Base-by-base conservation (phyloP, 2,329 filamentous ascomycete species). In the Phaeosphaeria sp. region DNA sequence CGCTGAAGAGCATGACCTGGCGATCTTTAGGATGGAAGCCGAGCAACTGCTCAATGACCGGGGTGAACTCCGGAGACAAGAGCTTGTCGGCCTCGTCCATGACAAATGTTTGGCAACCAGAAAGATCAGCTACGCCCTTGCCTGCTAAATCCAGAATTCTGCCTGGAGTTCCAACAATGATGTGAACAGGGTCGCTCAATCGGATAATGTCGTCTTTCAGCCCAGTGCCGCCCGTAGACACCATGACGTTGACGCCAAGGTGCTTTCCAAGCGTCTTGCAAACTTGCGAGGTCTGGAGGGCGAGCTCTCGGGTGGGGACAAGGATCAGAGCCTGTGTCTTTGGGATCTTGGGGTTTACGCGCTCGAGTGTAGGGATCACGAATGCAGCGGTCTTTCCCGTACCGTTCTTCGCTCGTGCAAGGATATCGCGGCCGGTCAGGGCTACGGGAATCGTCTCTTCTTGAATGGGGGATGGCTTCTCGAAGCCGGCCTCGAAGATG, bases 1-100 rank as follows among this genome's bases (percentile, higher is more conserved):
- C 96, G 69, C 92, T 97, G 83, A 99, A 99, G 60, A 99, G 89
- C 95, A 99, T 99, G 73, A 99, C 93, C 80, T 99, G 95, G 57
- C 95, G 91, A 75, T 99, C 94, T 78, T 95, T 97, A 63, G 95
- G 94, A 77, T 97, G 94, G 80, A 97, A 97, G 64, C 91, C 90
- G 49, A 99, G 85, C 21, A 99, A 85, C 77, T 99, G 93, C 79
- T 99, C 96, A 67, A 99, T 97, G 63, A 97, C 93, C 24, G 94
- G 93, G 6, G 95, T 99, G 76, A 99, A 99, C 77, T 99, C 95
- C 58, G 92, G 88, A 6, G 95, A 99, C 50, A 99, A 86, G 60
- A 99, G 88, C 83, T 99, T 99, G 80, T 99, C 95, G 54, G 95
- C 95, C 79, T 99, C 95, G 74, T 99, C 95, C 95, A 99, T 99